Percentiles rank a stretch among this genome's conserved stretches.
These are phyloP conservation scores for Cucurbitaria berberidis DNA, from an alignment of 2,329 filamentous ascomycete species.

Conservation along the genomic window DNA sequence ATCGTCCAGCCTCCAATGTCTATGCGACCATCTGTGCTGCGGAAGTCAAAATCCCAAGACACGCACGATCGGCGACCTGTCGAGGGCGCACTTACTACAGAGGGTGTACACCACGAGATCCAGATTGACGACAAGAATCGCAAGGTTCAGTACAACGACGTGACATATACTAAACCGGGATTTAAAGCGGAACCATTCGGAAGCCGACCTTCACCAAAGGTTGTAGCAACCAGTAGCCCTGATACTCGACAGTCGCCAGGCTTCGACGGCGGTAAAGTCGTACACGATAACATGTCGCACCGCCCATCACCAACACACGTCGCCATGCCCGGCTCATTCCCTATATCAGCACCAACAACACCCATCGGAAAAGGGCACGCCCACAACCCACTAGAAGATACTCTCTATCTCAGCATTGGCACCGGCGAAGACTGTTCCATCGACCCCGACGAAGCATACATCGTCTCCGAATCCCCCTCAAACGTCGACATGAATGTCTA, in stretches of 20 bases:
- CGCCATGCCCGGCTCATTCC: conserved; percentile 18
- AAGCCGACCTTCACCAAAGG: conserved; percentile 11
- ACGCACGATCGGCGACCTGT: conserved; percentile 57
- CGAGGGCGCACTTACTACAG: conserved; percentile 58
- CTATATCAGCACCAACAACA: conserved; percentile 33
- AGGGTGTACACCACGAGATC: conserved; percentile 60
- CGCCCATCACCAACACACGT: conserved; percentile 36
- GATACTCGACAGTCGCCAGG: conserved; percentile 19
- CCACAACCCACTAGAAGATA: conserved; percentile 68
- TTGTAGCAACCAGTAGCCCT: conserved; percentile 24
- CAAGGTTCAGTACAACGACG: conserved; percentile 23
- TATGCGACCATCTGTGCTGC: conserved; percentile 53
- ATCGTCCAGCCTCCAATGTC: conserved; percentile 64
- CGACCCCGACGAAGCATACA: conserved; percentile 43
- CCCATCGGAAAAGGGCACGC: conserved; percentile 62
- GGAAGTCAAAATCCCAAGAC: conserved; percentile 58
- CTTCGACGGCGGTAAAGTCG: conserved; percentile 33
- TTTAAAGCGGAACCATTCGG: conserved; percentile 14
- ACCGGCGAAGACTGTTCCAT: conserved; percentile 60
- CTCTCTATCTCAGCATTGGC: conserved; percentile 78
- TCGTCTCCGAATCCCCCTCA: conserved; percentile 83
- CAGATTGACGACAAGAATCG: conserved; percentile 41
- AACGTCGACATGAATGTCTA: conserved; percentile 88
- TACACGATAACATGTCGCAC: conserved; percentile 40
- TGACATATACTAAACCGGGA: conserved; percentile 26